Evolutionary conservation across 1,284 basidiomycete species (phyloP), one percentile per base, ranked within the genome.

Genomic region (Tausonia pullulans): DNA sequence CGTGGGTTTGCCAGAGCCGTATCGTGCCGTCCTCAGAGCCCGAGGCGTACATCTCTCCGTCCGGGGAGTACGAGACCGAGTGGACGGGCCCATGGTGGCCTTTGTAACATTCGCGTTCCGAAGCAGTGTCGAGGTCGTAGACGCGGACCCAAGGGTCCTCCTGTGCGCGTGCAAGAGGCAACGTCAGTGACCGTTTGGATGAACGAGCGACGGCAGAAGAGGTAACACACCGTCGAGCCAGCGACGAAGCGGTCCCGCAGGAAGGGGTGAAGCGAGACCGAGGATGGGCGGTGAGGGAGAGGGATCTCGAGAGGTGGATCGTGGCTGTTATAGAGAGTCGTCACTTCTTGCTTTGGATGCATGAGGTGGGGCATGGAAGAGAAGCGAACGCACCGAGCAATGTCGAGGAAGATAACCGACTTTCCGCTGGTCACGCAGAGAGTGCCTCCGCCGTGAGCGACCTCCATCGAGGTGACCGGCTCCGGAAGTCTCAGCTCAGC

Each of bases 31-130:
- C 78, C 69, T 77, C 95, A 71, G 88, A 92, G 60, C 95, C 96
- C 72, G 89, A 93, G 39, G 95, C 95, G 73, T 91, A 98, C 79
- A 97, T 83, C 79, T 98, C 94, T n/a, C 95, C 96, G 74, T 98
- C 95, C 0, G 95, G 96, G 73, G 87, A 90, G 78, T 88, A 98
- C 70, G 88, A 87, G 52, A 96, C 88, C 67, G 88, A 90, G 71
- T 96, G 91, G 10, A 96, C 95, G 11, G 95, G 94, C 13, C 95
- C 95, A 74, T 98, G 95, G 74, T 98, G 96, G 5, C 63, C 95
- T 76, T 98, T 98, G 70, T 95, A 82, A 63, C 97, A 84, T 67
- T 98, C 95, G 68, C 83, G 79, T 78, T 97, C 92, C 73, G 86
- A 83, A 1, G 90, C 95, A n/a, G 87, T 83, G 50, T 78, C 75